Evolutionary conservation across 2,329 filamentous ascomycete species (phyloP).

Genomic region (Xylaria multiplex): DNA sequence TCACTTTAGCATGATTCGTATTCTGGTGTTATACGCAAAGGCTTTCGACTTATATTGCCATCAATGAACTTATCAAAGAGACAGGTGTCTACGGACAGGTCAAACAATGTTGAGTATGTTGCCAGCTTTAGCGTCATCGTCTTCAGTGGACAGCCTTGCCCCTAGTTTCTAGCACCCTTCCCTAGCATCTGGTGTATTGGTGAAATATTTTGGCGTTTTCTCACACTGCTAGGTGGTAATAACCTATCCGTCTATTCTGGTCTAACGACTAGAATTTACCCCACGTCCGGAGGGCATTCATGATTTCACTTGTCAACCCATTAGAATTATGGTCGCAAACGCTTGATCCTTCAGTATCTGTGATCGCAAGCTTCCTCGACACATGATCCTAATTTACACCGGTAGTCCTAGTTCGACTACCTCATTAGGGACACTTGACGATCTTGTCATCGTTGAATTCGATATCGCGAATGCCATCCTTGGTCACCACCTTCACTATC

Average conservation of each 20-base stretch:
- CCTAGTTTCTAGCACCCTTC: background rate
- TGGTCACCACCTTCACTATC: conserved; percentile 92
- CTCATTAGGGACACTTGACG: conserved; percentile 67
- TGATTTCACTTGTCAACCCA: conserved; percentile 12
- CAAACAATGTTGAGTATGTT: too few relatives aligned
- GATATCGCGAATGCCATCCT: conserved; percentile 88
- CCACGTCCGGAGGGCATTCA: background rate
- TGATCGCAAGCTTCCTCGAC: conserved; percentile 35
- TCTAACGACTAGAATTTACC: background rate
- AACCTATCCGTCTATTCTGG: conserved; percentile 2
- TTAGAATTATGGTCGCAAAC: conserved; percentile 13
- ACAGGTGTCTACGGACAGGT: background rate
- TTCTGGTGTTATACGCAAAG: background rate
- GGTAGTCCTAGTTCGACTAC: conserved; percentile 3
- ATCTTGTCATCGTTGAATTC: conserved; percentile 85
- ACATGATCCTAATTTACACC: conserved; percentile 51
- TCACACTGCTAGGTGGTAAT: background rate
- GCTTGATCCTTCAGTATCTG: conserved; percentile 37
- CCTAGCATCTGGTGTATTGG: background rate
- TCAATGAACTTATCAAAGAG: background rate
- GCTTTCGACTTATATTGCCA: background rate
- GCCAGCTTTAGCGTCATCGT: background rate
- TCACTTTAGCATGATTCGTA: background rate
- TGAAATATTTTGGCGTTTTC: background rate
- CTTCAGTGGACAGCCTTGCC: conserved; percentile 2